These are phyloP conservation scores for Blastobotrys malaysiensis DNA, from an alignment of 1,139 yeast species.

Conservation along the genomic window DNA sequence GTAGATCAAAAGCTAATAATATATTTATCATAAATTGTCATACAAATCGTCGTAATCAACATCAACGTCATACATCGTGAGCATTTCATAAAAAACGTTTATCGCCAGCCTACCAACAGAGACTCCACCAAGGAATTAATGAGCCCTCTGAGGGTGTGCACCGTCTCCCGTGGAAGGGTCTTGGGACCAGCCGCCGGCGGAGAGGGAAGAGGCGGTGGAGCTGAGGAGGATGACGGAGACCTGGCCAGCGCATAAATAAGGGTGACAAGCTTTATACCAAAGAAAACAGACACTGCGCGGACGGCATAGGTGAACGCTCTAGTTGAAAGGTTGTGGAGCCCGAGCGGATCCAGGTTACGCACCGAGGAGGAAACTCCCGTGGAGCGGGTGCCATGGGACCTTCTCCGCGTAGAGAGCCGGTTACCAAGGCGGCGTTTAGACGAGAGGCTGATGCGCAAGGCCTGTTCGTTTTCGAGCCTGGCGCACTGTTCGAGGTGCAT, in stretches of 20 bases:
- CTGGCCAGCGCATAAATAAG: conserved; percentile 8
- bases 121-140: background rate
- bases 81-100: background rate
- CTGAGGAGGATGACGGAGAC: background rate
- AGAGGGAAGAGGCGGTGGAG: background rate
- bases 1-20: background rate
- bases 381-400: conserved; percentile 2
- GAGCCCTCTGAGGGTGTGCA: background rate
- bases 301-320: conserved; percentile 17
- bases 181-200: background rate
- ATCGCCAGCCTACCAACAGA: background rate
- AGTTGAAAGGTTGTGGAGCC: conserved; percentile 15
- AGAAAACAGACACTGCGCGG: conserved; percentile 18
- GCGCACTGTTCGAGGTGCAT: conserved; percentile 25
- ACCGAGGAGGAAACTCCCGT: conserved; percentile 22
- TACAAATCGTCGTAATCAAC: background rate
- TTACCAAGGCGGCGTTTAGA: background rate
- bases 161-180: background rate
- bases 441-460: conserved; percentile 7
- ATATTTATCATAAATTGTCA: background rate
- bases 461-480: conserved; percentile 20
- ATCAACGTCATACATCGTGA: background rate
- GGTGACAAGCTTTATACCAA: conserved; percentile 18
- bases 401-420: background rate
- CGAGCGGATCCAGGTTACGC: conserved; percentile 25